Conservation (phyloP, 345 rosid species). For the Raphanus sativus region DNA sequence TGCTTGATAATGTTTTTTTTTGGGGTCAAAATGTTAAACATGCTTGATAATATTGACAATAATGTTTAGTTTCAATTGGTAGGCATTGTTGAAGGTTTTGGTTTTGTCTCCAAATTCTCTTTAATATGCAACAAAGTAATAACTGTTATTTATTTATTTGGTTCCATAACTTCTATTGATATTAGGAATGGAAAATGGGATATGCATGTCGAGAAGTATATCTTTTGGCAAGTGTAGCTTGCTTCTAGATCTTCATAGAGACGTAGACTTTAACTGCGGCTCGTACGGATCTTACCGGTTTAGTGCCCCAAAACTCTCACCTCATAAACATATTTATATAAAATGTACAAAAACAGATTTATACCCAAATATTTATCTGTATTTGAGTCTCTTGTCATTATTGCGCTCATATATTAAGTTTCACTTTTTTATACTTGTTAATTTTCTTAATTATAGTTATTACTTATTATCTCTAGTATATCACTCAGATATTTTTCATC, state of each 20-base stretch:
- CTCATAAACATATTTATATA: background rate
- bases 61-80: background rate
- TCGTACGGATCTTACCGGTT: constrained; percentile 23
- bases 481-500: background rate
- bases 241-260: constrained; percentile 26
- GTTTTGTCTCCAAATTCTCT: background rate
- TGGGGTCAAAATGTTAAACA: too few relatives aligned
- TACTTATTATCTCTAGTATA: background rate
- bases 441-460: background rate
- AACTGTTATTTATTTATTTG: background rate
- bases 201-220: constrained; percentile 32
- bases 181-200: constrained; percentile 1
- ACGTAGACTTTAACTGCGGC: constrained; percentile 26
- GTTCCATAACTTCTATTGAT: background rate
- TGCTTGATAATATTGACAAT: background rate
- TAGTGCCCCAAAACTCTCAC: constrained; percentile 1
- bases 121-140: background rate
- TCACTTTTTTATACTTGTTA: background rate
- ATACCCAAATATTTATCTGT: background rate
- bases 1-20: background rate
- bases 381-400: background rate
- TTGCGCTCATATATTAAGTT: background rate
- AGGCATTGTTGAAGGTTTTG: background rate
- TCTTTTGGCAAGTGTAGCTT: constrained; percentile 35
- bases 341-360: background rate